Conservation (phyloP, 2,329 filamentous ascomycete species). For the Penicillium rolfsii region DNA sequence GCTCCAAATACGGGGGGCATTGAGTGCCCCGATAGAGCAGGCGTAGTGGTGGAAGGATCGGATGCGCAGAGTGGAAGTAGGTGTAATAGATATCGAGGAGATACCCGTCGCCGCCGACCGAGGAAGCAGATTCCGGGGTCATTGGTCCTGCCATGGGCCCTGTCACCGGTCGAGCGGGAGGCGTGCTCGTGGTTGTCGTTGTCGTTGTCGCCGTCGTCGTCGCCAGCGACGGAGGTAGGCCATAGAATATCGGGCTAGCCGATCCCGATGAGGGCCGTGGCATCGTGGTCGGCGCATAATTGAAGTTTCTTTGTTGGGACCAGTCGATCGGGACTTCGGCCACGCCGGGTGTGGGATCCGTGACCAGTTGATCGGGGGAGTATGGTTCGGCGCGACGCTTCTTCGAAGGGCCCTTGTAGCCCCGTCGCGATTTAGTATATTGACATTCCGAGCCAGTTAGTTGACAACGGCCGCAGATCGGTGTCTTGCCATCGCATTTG, state of each 20-base stretch:
- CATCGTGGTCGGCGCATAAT: slow-evolving; percentile 29
- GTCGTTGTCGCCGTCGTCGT: slow-evolving; percentile 20
- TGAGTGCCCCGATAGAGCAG: slow-evolving; percentile 42
- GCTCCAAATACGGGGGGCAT: slow-evolving; percentile 53
- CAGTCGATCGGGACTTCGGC: slow-evolving; percentile 47
- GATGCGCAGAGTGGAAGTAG: slow-evolving; percentile 60
- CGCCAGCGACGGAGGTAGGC: slow-evolving; percentile 15
- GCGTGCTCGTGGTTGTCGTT: neutral
- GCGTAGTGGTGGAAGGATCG: slow-evolving; percentile 57
- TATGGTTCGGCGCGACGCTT: slow-evolving; percentile 45
- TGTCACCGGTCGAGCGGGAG: slow-evolving; percentile 23
- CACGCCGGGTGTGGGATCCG: slow-evolving; percentile 48
- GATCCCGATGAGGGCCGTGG: slow-evolving; percentile 32
- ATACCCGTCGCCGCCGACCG: slow-evolving; percentile 41
- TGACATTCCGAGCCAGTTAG: slow-evolving; percentile 64
- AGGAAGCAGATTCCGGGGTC: slow-evolving; percentile 43
- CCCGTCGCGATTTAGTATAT: slow-evolving; percentile 74
- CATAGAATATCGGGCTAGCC: slow-evolving; percentile 31
- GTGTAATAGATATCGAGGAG: slow-evolving; percentile 60
- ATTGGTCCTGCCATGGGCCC: slow-evolving; percentile 33
- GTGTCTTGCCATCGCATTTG: slow-evolving; percentile 72
- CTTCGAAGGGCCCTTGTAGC: slow-evolving; percentile 70
- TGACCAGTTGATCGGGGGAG: slow-evolving; percentile 51
- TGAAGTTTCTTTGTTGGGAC: slow-evolving; percentile 41
- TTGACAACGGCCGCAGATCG: slow-evolving; percentile 68